phyloP scores from a whole-genome alignment of 345 rosid species.

The Alliaria petiolata region DNA sequence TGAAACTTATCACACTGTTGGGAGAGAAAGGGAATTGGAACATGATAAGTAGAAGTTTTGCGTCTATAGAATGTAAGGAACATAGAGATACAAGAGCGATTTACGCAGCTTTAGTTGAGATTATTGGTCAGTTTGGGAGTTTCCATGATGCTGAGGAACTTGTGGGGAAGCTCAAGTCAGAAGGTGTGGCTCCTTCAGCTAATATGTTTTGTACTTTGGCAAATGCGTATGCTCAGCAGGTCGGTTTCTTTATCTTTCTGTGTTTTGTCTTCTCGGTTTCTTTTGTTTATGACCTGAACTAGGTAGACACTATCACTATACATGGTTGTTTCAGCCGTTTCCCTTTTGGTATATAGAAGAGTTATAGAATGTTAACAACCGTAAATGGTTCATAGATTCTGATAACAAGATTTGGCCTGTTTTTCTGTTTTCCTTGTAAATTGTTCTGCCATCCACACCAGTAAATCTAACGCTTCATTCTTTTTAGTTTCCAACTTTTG shows the following conservation, averaged over 20 bases:
- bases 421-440: no score
- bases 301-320: not conserved
- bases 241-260: slow-evolving; percentile 2
- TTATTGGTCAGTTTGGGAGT: slow-evolving; percentile 61
- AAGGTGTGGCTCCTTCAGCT: slow-evolving; percentile 47
- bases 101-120: slow-evolving; percentile 39
- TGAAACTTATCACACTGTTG: slow-evolving; percentile 45
- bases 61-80: slow-evolving; percentile 40
- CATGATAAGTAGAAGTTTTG: slow-evolving; percentile 40
- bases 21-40: slow-evolving; percentile 73
- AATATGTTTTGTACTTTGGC: slow-evolving; percentile 57
- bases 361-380: no score
- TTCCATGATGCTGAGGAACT: slow-evolving; percentile 50
- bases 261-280: not conserved
- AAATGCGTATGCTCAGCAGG: slow-evolving; percentile 81
- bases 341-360: not conserved
- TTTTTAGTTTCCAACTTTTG: no score
- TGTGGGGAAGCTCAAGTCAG: slow-evolving; percentile 49
- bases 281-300: not conserved
- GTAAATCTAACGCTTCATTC: no score
- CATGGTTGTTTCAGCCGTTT: not conserved
- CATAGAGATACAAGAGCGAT: slow-evolving; percentile 38
- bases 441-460: no score
- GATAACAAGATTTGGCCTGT: no score
- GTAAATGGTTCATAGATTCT: no score